Evolutionary conservation across 2,329 filamentous ascomycete species (phyloP).

Genomic region (Sporothrix schenckii): DNA sequence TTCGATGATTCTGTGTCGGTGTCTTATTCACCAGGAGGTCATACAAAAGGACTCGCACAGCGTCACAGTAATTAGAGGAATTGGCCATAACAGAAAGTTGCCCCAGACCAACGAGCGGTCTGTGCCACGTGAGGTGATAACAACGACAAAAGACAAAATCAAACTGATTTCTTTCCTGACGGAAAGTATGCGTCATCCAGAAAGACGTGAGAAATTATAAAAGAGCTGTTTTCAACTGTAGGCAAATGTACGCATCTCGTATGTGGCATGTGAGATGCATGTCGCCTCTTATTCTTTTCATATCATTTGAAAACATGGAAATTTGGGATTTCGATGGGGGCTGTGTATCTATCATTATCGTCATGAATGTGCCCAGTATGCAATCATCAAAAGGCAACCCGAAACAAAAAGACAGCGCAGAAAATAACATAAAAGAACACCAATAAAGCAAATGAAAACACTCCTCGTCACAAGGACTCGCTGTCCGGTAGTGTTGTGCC

Average conservation of each 20-base stretch:
- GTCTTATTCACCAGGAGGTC: neutral
- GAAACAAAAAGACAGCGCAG: neutral
- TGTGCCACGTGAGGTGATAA: constrained; percentile 6
- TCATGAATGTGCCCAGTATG: constrained; percentile 19
- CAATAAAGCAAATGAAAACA: neutral
- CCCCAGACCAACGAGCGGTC: constrained; percentile 1
- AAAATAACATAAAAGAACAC: neutral
- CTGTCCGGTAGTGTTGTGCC: neutral
- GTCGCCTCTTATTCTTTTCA: neutral
- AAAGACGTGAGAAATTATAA: neutral
- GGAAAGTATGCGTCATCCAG: neutral
- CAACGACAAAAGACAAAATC: too few relatives aligned
- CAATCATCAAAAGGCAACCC: neutral
- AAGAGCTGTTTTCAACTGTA: neutral
- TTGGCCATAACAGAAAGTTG: neutral
- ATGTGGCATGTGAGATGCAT: neutral
- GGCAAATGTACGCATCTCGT: neutral
- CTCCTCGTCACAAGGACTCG: constrained; percentile 7
- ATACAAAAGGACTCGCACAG: constrained; percentile 13
- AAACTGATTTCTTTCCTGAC: constrained; percentile 12
- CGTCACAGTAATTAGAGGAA: neutral
- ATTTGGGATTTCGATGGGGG: neutral
- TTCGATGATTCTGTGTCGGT: neutral
- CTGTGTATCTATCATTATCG: constrained; percentile 22
- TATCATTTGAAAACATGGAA: neutral